Conservation (phyloP, 176 grass and related monocot species). For the Paspalum notatum region DNA sequence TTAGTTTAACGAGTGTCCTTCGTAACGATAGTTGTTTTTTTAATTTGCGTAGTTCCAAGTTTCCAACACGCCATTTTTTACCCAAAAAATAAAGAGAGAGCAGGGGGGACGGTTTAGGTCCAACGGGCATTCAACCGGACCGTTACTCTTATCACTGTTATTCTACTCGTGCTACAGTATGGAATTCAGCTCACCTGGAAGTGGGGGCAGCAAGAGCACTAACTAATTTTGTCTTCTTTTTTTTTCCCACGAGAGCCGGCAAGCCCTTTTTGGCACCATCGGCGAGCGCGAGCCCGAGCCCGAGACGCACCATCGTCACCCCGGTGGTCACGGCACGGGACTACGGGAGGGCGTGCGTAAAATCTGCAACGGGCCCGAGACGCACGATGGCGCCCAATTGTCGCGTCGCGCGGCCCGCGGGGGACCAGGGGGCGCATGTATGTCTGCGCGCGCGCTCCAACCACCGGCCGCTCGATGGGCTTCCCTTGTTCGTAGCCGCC, state of each 20-base stretch:
- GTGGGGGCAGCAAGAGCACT: background rate
- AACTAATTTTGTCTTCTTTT: too few species aligned
- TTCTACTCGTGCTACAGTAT: too few species aligned
- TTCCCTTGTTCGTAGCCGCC: background rate
- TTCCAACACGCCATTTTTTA: too few species aligned
- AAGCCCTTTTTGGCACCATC: background rate
- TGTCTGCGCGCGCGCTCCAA: background rate
- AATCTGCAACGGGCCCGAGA: conserved; percentile 15
- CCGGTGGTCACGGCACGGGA: background rate
- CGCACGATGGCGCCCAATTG: conserved; percentile 2
- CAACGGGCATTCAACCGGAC: background rate
- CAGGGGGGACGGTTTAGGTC: background rate
- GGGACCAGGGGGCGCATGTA: background rate
- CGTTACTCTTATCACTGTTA: background rate
- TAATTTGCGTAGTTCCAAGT: too few species aligned
- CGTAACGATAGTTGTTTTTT: too few species aligned
- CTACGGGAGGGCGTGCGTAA: background rate
- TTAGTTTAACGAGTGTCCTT: too few species aligned
- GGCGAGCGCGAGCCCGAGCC: background rate
- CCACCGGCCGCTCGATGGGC: background rate
- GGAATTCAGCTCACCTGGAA: background rate
- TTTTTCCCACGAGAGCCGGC: too few species aligned
- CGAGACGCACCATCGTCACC: background rate
- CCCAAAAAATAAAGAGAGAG: too few species aligned
- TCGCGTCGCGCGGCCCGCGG: background rate